phyloP scores from a whole-genome alignment of 2,329 filamentous ascomycete species.

The Coniochaeta sp. region DNA sequence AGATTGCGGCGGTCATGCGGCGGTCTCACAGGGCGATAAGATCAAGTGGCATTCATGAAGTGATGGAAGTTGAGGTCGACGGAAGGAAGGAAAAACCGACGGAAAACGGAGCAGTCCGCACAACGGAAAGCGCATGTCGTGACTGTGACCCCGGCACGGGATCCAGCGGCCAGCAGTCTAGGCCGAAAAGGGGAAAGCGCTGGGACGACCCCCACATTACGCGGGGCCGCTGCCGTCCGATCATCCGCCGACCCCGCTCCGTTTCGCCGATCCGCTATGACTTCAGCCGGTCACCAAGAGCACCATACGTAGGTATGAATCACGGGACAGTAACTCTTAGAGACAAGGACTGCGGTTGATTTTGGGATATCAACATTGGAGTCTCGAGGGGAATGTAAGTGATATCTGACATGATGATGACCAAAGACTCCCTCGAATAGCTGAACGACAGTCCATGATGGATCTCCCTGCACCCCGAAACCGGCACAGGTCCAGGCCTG shows the following conservation, averaged over 20 bases:
- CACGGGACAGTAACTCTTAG: too few species aligned
- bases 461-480: too few species aligned
- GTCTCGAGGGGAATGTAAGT: background rate
- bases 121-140: background rate
- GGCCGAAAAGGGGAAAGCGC: background rate
- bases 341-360: too few species aligned
- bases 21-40: background rate
- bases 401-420: background rate
- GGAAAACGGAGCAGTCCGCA: background rate
- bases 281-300: background rate
- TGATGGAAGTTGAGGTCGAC: background rate
- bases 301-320: background rate
- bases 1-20: constrained; percentile 1
- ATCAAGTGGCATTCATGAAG: background rate
- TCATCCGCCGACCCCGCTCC: background rate
- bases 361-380: too few species aligned
- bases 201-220: background rate
- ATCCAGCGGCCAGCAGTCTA: background rate
- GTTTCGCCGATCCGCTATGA: background rate
- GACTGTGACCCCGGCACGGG: background rate
- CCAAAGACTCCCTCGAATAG: background rate
- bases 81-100: constrained; percentile 2
- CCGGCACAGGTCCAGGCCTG: constrained; percentile 7
- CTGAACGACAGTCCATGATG: background rate
- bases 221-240: background rate